Percentiles rank a stretch among this genome's conserved stretches.
Evolutionary conservation across 164 flowering plant species (phyloP).

Genomic region (Protea cynaroides): DNA sequence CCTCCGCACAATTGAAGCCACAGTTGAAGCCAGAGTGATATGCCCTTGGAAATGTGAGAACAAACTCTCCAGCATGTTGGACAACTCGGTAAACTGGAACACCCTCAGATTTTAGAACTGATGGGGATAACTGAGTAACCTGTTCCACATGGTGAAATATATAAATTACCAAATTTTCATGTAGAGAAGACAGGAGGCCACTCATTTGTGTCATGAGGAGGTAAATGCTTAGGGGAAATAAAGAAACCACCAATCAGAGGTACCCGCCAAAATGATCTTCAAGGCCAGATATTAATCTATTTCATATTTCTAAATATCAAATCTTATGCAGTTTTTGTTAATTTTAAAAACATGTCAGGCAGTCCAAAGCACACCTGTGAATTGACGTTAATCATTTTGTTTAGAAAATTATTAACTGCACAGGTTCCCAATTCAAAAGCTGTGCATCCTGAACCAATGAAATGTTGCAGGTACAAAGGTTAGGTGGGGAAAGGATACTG

Average conservation of each 20-base stretch:
- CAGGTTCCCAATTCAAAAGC: neutral
- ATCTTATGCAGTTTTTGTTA: too few relatives aligned
- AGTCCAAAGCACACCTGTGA: too few relatives aligned
- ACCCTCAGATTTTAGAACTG: slow-evolving; percentile 56
- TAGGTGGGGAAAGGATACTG: too few relatives aligned
- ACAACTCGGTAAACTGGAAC: slow-evolving; percentile 66
- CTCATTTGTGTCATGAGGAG: too few relatives aligned
- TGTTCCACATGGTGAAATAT: slow-evolving; percentile 17
- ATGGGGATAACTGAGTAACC: slow-evolving; percentile 78
- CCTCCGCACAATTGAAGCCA: slow-evolving; percentile 86
- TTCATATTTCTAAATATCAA: too few relatives aligned
- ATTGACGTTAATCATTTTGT: too few relatives aligned
- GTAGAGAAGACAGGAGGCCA: too few relatives aligned
- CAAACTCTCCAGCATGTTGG: slow-evolving; percentile 71
- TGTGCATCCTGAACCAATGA: neutral
- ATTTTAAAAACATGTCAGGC: too few relatives aligned
- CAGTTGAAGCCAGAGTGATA: slow-evolving; percentile 75
- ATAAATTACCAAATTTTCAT: neutral
- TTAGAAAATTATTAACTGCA: too few relatives aligned
- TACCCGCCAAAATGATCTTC: neutral
- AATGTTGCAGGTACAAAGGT: too few relatives aligned
- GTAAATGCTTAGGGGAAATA: neutral
- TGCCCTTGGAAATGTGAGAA: slow-evolving; percentile 73
- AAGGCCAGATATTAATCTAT: neutral
- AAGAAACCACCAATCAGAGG: neutral